phyloP scores from a whole-genome alignment of 2,329 filamentous ascomycete genomes.

The Tolypocladium capitatum region DNA sequence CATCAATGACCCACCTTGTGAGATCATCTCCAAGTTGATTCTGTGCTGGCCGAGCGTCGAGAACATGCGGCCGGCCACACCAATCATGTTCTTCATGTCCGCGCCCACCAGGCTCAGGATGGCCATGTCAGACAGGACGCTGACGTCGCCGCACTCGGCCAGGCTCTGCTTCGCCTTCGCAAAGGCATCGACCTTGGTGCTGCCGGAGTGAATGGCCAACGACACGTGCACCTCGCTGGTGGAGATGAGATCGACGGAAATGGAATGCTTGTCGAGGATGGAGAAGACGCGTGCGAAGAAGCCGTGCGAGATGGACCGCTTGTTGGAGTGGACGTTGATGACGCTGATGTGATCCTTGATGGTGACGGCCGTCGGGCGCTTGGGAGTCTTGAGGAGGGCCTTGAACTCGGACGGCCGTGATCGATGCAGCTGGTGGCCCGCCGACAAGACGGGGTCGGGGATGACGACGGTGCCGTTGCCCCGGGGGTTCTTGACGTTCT shows the following conservation, averaged over 20 bases:
- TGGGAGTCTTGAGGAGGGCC: constrained; percentile 40
- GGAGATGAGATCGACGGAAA: constrained; percentile 93
- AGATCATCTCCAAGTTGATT: constrained; percentile 99
- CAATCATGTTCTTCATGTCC: constrained; percentile 96
- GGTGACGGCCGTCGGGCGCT: constrained; percentile 77
- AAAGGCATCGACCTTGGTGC: constrained; percentile 47
- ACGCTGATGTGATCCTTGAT: constrained; percentile 96
- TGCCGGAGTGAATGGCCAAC: constrained; percentile 83
- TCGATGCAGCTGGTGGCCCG: constrained; percentile 44
- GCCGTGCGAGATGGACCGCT: constrained; percentile 86
- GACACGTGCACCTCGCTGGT: constrained; percentile 95
- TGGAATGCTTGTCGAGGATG: constrained; percentile 71
- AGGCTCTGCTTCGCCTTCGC: constrained; percentile 59
- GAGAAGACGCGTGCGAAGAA: constrained; percentile 92
- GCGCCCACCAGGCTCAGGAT: constrained; percentile 90
- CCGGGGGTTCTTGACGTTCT: constrained; percentile 79
- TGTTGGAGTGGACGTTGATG: constrained; percentile 96
- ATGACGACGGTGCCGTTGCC: constrained; percentile 71
- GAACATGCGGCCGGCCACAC: constrained; percentile 90
- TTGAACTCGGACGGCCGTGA: constrained; percentile 26
- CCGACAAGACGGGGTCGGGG: constrained; percentile 50
- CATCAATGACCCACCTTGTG: constrained; percentile 63
- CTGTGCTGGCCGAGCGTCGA: constrained; percentile 83
- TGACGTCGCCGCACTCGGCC: constrained; percentile 73
- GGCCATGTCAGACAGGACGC: constrained; percentile 82